A percentile compares a stretch with the other conserved stretches of the same genome.
phyloP scores from a whole-genome alignment of 805 yeast species.

The Myxozyma monticola region DNA sequence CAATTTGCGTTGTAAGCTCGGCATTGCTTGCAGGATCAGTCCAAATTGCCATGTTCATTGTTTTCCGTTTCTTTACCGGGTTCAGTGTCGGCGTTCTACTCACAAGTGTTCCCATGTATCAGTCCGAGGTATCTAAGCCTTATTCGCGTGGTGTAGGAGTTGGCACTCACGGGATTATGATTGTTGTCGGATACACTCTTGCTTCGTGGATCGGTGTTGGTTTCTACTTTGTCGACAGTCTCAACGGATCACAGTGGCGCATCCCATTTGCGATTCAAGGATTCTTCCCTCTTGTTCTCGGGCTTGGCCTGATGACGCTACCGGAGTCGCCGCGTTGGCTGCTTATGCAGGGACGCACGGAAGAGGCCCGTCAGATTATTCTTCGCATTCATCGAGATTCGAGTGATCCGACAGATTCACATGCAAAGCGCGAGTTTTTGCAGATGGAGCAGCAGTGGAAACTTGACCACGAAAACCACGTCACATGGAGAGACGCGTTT shows the following conservation, averaged over 20 bases:
- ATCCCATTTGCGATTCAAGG: conserved; percentile 69
- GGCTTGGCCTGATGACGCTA: conserved; percentile 6
- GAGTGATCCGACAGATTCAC: conserved; percentile 2
- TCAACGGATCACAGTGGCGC: conserved; percentile 53
- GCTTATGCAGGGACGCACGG: conserved; percentile 57
- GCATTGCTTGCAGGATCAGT: conserved; percentile 21
- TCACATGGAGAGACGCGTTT: conserved; percentile 15
- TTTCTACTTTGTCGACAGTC: conserved; percentile 8
- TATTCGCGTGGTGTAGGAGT: conserved; percentile 59
- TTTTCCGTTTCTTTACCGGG: conserved; percentile 39
- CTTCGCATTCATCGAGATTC: conserved; percentile 5
- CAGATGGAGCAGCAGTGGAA: conserved; percentile 20
- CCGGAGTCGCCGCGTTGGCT: conserved; percentile 62
- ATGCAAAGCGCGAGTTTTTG: conserved; percentile 10
- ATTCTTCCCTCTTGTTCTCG: conserved; percentile 8
- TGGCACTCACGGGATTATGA: conserved; percentile 62
- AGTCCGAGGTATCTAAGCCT: conserved; percentile 60
- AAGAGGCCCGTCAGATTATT: conserved; percentile 46
- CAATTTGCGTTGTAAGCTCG: conserved; percentile 11
- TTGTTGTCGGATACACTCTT: conserved; percentile 56
- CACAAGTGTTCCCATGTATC: conserved; percentile 63
- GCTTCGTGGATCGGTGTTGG: conserved; percentile 56
- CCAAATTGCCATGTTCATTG: conserved; percentile 15
- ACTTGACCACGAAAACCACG: conserved; percentile 5
- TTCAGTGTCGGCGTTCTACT: conserved; percentile 60